Conservation (phyloP, 768 basidiomycete genomes). For the Amanita pallidorosea region DNA sequence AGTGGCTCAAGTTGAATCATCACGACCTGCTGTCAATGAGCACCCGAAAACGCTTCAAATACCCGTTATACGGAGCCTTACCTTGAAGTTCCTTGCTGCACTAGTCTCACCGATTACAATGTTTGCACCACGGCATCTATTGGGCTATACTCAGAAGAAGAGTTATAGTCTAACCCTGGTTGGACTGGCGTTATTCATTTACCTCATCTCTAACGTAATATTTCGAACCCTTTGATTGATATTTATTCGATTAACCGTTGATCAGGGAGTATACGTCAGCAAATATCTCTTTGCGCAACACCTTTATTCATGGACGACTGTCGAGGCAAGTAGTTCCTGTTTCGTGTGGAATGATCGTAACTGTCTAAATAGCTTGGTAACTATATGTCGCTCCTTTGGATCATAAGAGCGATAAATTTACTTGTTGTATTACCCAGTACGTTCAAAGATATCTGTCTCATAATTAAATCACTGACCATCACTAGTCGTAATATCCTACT, state of each 20-base stretch:
- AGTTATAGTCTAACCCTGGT: conserved; percentile 73
- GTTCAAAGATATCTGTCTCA: conserved; percentile 14
- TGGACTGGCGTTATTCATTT: conserved; percentile 51
- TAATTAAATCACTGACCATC: background rate
- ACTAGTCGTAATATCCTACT: conserved; percentile 49
- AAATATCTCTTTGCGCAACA: conserved; percentile 77
- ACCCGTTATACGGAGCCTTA: conserved; percentile 14
- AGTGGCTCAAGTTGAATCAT: conserved; percentile 7
- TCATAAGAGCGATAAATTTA: conserved; percentile 51
- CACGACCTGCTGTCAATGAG: conserved; percentile 13
- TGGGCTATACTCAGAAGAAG: conserved; percentile 26
- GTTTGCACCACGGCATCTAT: conserved; percentile 48
- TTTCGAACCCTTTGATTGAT: background rate
- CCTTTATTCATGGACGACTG: conserved; percentile 57
- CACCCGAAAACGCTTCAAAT: conserved; percentile 21
- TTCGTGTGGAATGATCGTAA: background rate
- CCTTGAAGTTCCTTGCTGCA: conserved; percentile 23
- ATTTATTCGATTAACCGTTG: conserved; percentile 2
- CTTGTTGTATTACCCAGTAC: conserved; percentile 60
- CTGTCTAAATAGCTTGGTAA: conserved; percentile 43
- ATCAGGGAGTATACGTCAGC: conserved; percentile 56
- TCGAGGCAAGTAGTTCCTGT: conserved; percentile 25
- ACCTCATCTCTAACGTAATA: conserved; percentile 52
- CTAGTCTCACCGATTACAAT: conserved; percentile 58
- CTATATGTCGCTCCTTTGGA: conserved; percentile 65